phyloP scores from a whole-genome alignment of 768 basidiomycete genomes.

The Amylocystis lapponica region DNA sequence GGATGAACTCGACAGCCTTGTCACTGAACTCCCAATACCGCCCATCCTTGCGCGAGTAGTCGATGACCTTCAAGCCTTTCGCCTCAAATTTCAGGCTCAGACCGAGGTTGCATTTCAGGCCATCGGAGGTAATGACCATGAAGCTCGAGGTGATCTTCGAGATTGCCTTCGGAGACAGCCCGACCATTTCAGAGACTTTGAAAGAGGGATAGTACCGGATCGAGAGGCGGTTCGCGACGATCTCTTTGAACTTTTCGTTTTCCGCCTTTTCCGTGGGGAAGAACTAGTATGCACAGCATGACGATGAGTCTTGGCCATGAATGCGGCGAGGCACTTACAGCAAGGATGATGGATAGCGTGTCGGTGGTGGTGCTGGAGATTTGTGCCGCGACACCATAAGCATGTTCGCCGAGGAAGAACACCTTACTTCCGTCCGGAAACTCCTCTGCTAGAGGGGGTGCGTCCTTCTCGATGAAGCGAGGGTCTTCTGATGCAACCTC shows the following conservation, averaged over 20 bases:
- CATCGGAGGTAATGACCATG: slow-evolving; percentile 75
- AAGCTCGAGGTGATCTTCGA: slow-evolving; percentile 92
- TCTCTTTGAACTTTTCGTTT: slow-evolving; percentile 66
- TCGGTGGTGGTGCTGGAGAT: slow-evolving; percentile 68
- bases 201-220: slow-evolving; percentile 75
- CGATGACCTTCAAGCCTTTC: slow-evolving; percentile 88
- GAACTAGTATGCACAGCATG: slow-evolving; percentile 51
- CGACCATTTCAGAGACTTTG: slow-evolving; percentile 66
- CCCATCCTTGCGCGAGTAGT: slow-evolving; percentile 83
- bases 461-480: slow-evolving; percentile 72
- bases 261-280: slow-evolving; percentile 82
- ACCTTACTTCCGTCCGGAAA: slow-evolving; percentile 88
- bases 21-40: slow-evolving; percentile 92
- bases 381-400: slow-evolving; percentile 93
- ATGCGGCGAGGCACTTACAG: slow-evolving; percentile 41
- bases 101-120: slow-evolving; percentile 83
- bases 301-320: neutral
- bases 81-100: slow-evolving; percentile 95
- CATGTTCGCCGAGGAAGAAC: slow-evolving; percentile 93
- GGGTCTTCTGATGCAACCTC: slow-evolving; percentile 87
- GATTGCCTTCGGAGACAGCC: slow-evolving; percentile 71
- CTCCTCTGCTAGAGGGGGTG: slow-evolving; percentile 80
- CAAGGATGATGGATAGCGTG: slow-evolving; percentile 76
- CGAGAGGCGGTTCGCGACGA: slow-evolving; percentile 47
- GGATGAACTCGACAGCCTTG: slow-evolving; percentile 73